These are phyloP conservation scores for Pichia kudriavzevii DNA, from an alignment of 1,139 yeast genomes.

Conservation along the genomic window DNA sequence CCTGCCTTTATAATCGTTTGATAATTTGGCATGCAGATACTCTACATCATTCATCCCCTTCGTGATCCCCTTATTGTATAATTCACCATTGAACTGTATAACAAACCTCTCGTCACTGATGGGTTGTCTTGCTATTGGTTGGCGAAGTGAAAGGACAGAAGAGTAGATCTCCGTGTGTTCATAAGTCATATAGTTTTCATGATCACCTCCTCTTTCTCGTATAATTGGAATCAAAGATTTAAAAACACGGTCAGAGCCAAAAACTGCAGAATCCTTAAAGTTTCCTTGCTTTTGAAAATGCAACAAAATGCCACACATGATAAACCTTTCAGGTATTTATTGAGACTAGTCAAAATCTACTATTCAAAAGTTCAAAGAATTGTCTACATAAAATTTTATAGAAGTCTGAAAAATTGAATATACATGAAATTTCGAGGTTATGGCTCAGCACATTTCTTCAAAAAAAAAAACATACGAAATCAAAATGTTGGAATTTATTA, in stretches of 20 bases:
- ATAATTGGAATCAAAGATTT: conserved; percentile 36
- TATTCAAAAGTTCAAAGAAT: no score
- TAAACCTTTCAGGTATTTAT: no score
- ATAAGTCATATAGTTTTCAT: conserved; percentile 20
- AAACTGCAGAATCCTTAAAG: conserved; percentile 9
- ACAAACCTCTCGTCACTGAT: conserved; percentile 31
- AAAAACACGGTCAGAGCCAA: conserved; percentile 11
- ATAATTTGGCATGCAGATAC: conserved; percentile 29
- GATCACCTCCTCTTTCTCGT: conserved; percentile 52
- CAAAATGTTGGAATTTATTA: no score
- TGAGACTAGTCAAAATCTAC: no score
- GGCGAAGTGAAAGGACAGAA: conserved; percentile 71
- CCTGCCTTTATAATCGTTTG: conserved; percentile 21
- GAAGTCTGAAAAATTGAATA: no score
- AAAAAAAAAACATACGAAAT: no score
- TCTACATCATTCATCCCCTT: conserved; percentile 42
- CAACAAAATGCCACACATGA: conserved; percentile 40
- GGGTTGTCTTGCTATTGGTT: conserved; percentile 76
- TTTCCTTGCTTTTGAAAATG: conserved; percentile 17
- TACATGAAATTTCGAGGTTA: no score
- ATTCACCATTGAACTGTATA: conserved; percentile 82
- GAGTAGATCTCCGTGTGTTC: conserved; percentile 32
- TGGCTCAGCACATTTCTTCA: no score
- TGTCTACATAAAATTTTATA: no score
- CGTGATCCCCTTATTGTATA: conserved; percentile 54